Conservation (phyloP, 1,284 basidiomycete genomes). For the Trametes polyzona region DNA sequence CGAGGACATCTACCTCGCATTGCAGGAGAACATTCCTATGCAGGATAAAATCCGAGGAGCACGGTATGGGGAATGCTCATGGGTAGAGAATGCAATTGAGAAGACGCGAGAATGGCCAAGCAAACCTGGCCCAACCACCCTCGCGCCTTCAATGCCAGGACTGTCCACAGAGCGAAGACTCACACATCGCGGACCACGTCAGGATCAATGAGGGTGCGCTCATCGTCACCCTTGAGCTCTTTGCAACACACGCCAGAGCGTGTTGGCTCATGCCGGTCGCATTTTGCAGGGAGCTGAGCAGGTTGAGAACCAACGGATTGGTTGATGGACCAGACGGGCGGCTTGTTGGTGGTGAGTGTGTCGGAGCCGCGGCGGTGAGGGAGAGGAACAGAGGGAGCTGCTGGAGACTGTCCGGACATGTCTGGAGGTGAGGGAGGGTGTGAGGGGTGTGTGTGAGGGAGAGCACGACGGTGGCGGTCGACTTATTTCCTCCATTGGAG, state of each 20-base stretch:
- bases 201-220: slow-evolving; percentile 80
- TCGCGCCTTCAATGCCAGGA: no score
- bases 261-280: slow-evolving; percentile 53
- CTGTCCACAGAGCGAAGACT: slow-evolving; percentile 37
- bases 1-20: no score
- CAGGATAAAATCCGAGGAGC: no score
- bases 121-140: no score
- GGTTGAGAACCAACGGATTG: slow-evolving; percentile 38
- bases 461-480: background rate
- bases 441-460: slow-evolving; percentile 3
- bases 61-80: no score
- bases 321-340: slow-evolving; percentile 68
- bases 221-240: slow-evolving; percentile 77
- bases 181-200: slow-evolving; percentile 86
- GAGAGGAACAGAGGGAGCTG: slow-evolving; percentile 40
- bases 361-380: slow-evolving; percentile 32
- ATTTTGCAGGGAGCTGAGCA: slow-evolving; percentile 59
- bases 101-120: no score
- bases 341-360: slow-evolving; percentile 36
- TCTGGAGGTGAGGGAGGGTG: slow-evolving; percentile 1
- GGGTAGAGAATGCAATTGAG: no score
- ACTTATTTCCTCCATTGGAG: slow-evolving; percentile 13
- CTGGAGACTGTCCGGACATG: slow-evolving; percentile 11
- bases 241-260: slow-evolving; percentile 79
- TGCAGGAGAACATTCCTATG: no score